phyloP scores from a whole-genome alignment of 305 asterid species.

The Solanum hybrid region DNA sequence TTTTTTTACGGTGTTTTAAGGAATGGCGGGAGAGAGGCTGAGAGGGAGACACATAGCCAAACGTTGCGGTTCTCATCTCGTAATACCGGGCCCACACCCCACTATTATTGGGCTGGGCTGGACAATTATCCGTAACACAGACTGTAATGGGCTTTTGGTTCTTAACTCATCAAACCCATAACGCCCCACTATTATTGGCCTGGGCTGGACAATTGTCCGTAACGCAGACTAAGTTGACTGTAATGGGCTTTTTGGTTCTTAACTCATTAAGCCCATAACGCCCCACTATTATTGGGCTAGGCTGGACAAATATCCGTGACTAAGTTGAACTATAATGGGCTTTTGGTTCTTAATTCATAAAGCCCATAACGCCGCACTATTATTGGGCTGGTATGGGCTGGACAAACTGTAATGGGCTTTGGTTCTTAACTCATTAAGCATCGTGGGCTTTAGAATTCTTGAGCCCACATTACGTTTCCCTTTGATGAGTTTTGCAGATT shows the following conservation, averaged over 20 bases:
- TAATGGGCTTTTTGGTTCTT: background rate
- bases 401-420: background rate
- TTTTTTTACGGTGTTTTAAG: background rate
- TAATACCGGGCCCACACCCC: background rate
- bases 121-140: background rate
- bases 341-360: background rate
- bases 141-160: background rate
- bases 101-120: background rate
- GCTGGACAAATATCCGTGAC: background rate
- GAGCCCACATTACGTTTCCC: background rate
- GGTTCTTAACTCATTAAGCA: background rate
- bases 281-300: background rate
- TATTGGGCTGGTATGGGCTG: background rate
- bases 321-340: background rate
- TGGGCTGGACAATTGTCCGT: background rate
- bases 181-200: background rate
- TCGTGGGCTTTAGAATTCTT: background rate
- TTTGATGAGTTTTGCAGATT: background rate
- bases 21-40: slow-evolving; percentile 17
- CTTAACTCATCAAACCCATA: background rate
- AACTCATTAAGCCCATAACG: background rate
- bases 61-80: background rate
- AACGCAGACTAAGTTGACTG: background rate
- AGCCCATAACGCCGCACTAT: background rate
- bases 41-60: slow-evolving; percentile 2